These are phyloP conservation scores for Xylariaceae sp. DNA, from an alignment of 2,329 filamentous ascomycete species.

Conservation along the genomic window DNA sequence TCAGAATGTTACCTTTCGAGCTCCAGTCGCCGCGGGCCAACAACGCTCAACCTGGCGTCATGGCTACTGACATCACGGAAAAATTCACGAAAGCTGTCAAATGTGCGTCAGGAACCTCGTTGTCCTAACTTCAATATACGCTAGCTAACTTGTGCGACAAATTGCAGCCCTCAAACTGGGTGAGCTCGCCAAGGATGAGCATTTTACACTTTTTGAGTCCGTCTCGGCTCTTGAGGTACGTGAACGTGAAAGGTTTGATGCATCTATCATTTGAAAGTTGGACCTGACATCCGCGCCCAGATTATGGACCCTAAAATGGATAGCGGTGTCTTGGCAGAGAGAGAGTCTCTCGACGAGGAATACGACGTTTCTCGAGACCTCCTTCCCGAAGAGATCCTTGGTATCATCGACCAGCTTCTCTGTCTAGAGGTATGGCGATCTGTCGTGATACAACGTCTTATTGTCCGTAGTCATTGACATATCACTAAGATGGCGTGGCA, in stretches of 20 bases:
- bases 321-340: constrained; percentile 75
- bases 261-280: background rate
- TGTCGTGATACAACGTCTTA: background rate
- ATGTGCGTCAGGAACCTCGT: constrained; percentile 35
- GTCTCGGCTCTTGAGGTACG: constrained; percentile 75
- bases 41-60: constrained; percentile 43
- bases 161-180: constrained; percentile 67
- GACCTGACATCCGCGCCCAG: constrained; percentile 40
- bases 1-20: background rate
- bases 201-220: constrained; percentile 90
- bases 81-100: constrained; percentile 50
- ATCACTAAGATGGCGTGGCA: constrained; percentile 82
- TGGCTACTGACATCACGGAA: constrained; percentile 55
- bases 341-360: constrained; percentile 76
- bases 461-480: constrained; percentile 1
- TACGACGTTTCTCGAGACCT: constrained; percentile 69
- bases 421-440: constrained; percentile 68
- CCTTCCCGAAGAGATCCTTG: constrained; percentile 75
- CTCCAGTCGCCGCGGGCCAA: constrained; percentile 32
- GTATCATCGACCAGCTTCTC: constrained; percentile 89
- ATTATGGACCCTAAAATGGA: constrained; percentile 99
- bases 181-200: constrained; percentile 87
- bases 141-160: background rate
- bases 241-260: background rate
- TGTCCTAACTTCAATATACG: background rate